Evolutionary conservation across 73 alveolate species (phyloP), one percentile per base, ranked within the genome.

Genomic region (Blepharisma stoltei): DNA sequence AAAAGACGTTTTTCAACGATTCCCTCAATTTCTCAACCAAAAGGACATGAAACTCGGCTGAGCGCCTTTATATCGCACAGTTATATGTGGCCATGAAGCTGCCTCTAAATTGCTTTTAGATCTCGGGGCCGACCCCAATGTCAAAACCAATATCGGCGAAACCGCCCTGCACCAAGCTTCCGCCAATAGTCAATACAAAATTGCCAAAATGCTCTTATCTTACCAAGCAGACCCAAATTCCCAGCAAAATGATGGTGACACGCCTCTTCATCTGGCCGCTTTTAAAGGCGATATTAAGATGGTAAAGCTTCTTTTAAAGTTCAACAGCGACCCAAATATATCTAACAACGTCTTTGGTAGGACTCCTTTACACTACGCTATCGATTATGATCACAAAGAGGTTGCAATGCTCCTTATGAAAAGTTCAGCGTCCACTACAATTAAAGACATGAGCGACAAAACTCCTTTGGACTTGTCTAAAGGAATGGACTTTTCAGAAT

Each of bases 1-100:
- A n/a, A 69, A 69, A 69, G 65, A 23, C 1, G 79, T 43, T n/a
- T 44, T 44, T 9, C 25, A 14, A 2, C 0, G 41, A 11, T 37
- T 1, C 45, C 60, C 60, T 44, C 20, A 23, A 38, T 14, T 1
- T 11, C 20, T 69, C 1, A 60, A 60, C 49, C 38, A 60, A 60
- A 20, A 37, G n/a, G 76, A 60, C 49, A 9, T 71, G 71, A 60
- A 60, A 37, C 49, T 60, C 14, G 89, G 89, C 48, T 86, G 93
- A 86, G 81, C 93, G 0, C 90, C 90, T 8, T 77, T 86, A 86
- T 86, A 86, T 86, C 50, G 93, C n/a, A 76, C 93, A 54, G 86
- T 86, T 50, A 86, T 86, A 8, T 65, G 90, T 47, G 93, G 93
- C 6, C 77, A 86, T 77, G 67, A 78, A 54, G 86, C 70, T 52